Base-by-base conservation (phyloP, 345 rosid species). In the Eucalyptus grandis region DNA sequence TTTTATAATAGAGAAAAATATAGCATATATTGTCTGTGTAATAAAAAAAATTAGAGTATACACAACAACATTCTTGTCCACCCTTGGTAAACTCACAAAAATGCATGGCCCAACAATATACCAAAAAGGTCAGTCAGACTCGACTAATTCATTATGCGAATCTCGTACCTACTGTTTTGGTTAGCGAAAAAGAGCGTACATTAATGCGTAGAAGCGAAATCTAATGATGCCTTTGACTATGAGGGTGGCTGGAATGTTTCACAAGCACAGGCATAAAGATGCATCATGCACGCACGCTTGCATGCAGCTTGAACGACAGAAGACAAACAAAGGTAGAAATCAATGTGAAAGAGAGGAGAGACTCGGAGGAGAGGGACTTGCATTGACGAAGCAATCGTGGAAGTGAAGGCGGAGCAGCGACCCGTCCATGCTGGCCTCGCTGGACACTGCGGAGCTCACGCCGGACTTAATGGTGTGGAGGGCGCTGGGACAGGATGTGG, bases 381-480 rank as follows among this genome's bases (percentile, higher is more conserved):
- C 97, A 88, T 94, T 89, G 54, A 94, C 96, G 58, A 95, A 95
- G 93, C 96, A 95, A 86, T 95, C 96, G 60, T 95, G 97, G 90
- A 94, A 95, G 88, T 95, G 96, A 37, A 95, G 94, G 85, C 96
- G 95, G 87, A 94, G 92, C 89, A 95, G 90, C 40, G 95, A 94
- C 21, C 96, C 97, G 3, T 93, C 95, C 93, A 95, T 94, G 88
- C 97, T 95, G 43, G 92, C 77, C 86, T 94, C 96, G 2, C 88
- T 90, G 13, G 86, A 86, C 15, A 94, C 89, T 3, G 95, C 97
- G 15, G 93, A 89, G 80, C 88, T 86, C 46, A 94, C 92, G 5
- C 69, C 92, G 49, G 89, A 67, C 47, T 91, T 87, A 26, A 95
- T 95, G 72, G 90, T 91, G 88, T 90, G 58, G 11, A 93, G 89